Conservation (phyloP, 805 yeast genomes). For the Candida morakotiae region DNA sequence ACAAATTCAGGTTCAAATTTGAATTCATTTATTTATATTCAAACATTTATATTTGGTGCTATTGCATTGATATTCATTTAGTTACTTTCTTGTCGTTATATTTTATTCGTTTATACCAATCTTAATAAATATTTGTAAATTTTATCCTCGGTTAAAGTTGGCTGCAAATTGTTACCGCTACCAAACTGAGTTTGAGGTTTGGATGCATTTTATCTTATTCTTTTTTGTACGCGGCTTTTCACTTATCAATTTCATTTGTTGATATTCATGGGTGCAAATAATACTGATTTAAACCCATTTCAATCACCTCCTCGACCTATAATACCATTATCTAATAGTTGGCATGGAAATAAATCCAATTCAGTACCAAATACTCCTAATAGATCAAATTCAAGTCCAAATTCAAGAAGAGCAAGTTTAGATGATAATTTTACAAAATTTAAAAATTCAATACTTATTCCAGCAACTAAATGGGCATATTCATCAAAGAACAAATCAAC, state of each 20-base stretch:
- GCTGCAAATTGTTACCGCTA: too few relatives aligned
- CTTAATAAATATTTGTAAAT: not conserved
- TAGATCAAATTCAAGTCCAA: constrained; percentile 5
- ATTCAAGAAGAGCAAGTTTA: constrained; percentile 7
- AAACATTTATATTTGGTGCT: constrained; percentile 19
- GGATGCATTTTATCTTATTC: too few relatives aligned
- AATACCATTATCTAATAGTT: constrained; percentile 7
- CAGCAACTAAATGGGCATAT: constrained; percentile 31
- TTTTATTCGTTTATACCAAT: not conserved
- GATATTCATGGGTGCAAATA: not conserved
- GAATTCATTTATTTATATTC: constrained; percentile 15
- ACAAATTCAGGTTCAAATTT: constrained; percentile 7
- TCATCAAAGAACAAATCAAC: constrained; percentile 10
- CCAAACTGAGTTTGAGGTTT: too few relatives aligned
- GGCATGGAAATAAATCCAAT: constrained; percentile 7
- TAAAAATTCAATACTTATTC: constrained; percentile 18
- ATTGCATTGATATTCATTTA: constrained; percentile 16
- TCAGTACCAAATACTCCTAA: constrained; percentile 2
- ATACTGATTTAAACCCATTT: constrained; percentile 2
- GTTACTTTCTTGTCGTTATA: not conserved
- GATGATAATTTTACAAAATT: constrained; percentile 14
- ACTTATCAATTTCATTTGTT: too few relatives aligned
- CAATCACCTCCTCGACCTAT: constrained; percentile 1
- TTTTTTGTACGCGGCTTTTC: not conserved
- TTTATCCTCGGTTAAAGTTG: too few relatives aligned